These are phyloP conservation scores for Cytospora chrysosperma DNA, from an alignment of 2,329 filamentous ascomycete species.

Conservation along the genomic window DNA sequence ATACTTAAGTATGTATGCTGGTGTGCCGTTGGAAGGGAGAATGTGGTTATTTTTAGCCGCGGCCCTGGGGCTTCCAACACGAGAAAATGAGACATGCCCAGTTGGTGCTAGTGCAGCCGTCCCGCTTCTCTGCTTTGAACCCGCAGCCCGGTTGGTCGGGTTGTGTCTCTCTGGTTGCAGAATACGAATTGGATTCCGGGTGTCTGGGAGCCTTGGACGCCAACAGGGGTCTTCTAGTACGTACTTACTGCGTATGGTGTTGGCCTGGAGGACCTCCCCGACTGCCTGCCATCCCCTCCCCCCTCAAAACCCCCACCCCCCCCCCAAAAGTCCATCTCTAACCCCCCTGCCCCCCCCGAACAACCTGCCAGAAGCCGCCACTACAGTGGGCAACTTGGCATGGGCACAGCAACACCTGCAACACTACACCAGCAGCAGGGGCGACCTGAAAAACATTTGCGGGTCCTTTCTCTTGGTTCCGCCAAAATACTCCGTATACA, in stretches of 20 bases:
- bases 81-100: slow-evolving; percentile 23
- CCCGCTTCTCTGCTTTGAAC: neutral
- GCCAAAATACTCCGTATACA: neutral
- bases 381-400: neutral
- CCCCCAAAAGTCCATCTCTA: neutral
- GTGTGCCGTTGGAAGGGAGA: neutral
- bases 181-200: slow-evolving; percentile 9
- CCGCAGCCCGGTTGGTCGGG: too few species aligned
- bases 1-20: neutral
- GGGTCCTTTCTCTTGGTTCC: neutral
- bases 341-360: neutral
- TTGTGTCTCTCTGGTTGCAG: too few species aligned
- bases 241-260: neutral
- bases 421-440: too few species aligned
- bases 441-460: neutral
- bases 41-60: slow-evolving; percentile 24
- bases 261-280: too few species aligned
- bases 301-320: neutral
- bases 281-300: too few species aligned
- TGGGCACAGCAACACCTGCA: neutral
- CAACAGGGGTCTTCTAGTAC: neutral
- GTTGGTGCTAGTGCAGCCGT: neutral
- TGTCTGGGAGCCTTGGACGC: neutral
- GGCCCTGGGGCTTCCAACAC: slow-evolving; percentile 19
- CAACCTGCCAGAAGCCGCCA: neutral